A percentile compares a stretch with the other conserved stretches of the same genome.
Evolutionary conservation across 106 monocot genomes (phyloP).

Genomic region (Dioscorea dumetorum): DNA sequence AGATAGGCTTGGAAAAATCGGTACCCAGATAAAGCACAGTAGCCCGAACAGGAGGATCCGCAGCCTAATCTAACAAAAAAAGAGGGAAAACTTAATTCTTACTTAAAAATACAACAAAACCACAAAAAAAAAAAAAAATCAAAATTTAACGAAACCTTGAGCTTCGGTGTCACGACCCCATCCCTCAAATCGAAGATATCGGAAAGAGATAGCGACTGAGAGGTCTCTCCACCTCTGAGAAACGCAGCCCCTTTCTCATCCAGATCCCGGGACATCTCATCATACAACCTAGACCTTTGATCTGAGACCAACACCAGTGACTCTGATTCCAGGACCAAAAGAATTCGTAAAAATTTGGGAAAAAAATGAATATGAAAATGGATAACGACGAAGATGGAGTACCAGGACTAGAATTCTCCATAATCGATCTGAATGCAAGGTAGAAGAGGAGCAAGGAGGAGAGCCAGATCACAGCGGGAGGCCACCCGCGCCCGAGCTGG

Average conservation of each 20-base stretch:
- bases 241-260: conserved; percentile 68
- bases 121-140: not conserved
- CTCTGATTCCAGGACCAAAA: not conserved
- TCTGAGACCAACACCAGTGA: conserved; percentile 22
- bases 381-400: not conserved
- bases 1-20: conserved; percentile 52
- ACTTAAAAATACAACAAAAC: not conserved
- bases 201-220: conserved; percentile 70
- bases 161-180: conserved; percentile 49
- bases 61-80: conserved; percentile 34
- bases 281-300: conserved; percentile 55
- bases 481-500: not conserved
- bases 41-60: conserved; percentile 83
- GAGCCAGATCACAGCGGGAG: conserved; percentile 31
- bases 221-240: conserved; percentile 72
- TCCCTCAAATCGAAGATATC: conserved; percentile 59
- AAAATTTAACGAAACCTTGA: conserved; percentile 32
- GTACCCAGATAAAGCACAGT: conserved; percentile 70
- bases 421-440: conserved; percentile 19
- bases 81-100: not conserved
- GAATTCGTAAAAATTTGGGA: not conserved
- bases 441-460: conserved; percentile 21
- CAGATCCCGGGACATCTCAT: conserved; percentile 71
- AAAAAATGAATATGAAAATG: not conserved
- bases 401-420: conserved; percentile 20